Evolutionary conservation across 805 yeast genomes (phyloP), one percentile per base, ranked within the genome.

Genomic region (Pichia deserticola): DNA sequence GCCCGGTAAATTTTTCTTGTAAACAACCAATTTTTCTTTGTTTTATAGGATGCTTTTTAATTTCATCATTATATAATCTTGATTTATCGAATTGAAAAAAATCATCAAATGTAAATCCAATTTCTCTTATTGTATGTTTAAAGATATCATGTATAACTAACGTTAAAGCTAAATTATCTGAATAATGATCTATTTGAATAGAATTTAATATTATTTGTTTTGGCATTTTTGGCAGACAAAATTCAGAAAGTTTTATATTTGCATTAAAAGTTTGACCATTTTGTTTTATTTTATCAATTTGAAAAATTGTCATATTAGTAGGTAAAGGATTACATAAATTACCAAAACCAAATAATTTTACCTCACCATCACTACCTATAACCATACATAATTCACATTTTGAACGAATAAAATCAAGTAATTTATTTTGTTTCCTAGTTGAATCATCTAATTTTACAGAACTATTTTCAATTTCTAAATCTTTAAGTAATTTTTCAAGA

Each of bases 1-100:
- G 97, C 1, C 98, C 98, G 1, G 95, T 88, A 48, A 84, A 78
- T 56, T 84, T 82, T 54, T 81, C 75, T 28, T 72, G 68, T 9
- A 81, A 55, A 5, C 53, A 54, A 6, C 71, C 72, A 10, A 68
- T 55, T 2, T 11, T 5, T 13, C 5, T 27, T 7, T 15, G 28
- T 13, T 42, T 47, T 2, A 8, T 13, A 5, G 28, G 34, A 5
- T 30, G 32, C 27, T 11, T 5, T 3, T 7, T 20, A 4, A 15
- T 40, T 4, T 29, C 35, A 12, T 48, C 45, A 20, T 40, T 48
- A 4, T 40, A 13, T 12, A 39, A 25, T 9, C 44, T 37, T 13
- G 41, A 12, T 36, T 47, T 45, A 28, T 54, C 57, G 47, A 61
- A 57, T 45, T 59, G 57, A 9, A 69, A 48, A 7, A 70, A 30